Evolutionary conservation across 1,284 basidiomycete genomes (phyloP).

Genomic region (Sporisorium iseilematis-ciliati): DNA sequence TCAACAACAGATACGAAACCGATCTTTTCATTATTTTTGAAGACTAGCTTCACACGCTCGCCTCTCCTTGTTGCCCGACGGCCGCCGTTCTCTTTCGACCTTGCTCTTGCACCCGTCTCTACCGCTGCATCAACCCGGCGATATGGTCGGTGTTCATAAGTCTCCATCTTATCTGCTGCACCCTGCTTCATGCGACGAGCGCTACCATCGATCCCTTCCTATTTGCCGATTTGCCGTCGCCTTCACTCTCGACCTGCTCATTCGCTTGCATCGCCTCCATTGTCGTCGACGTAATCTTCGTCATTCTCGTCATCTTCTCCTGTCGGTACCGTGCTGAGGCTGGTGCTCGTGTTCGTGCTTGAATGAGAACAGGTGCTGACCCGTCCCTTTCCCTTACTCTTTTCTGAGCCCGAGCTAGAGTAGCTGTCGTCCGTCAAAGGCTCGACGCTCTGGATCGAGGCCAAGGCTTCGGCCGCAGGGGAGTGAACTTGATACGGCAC

Average conservation of each 20-base stretch:
- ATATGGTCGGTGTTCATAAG: too few species aligned
- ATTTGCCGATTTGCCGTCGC: not conserved
- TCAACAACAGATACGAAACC: too few species aligned
- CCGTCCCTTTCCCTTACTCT: not conserved
- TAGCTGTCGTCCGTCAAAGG: slow-evolving; percentile 10
- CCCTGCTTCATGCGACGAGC: too few species aligned
- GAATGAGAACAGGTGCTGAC: not conserved
- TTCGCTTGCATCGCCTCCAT: not conserved
- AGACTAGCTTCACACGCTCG: too few species aligned
- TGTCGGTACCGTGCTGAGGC: not conserved
- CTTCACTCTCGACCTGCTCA: not conserved
- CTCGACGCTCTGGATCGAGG: slow-evolving; percentile 18
- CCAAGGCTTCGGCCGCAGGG: slow-evolving; percentile 16
- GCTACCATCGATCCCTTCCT: too few species aligned
- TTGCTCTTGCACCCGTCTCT: too few species aligned
- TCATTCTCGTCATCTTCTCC: not conserved
- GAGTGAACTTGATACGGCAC: not conserved
- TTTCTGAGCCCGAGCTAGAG: not conserved
- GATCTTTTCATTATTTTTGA: too few species aligned
- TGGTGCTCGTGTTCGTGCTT: not conserved
- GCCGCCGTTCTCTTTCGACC: too few species aligned
- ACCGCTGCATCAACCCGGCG: too few species aligned
- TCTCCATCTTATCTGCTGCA: too few species aligned
- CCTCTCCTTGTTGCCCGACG: too few species aligned
- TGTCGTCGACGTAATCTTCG: not conserved